Evolutionary conservation across 805 yeast species (phyloP), one percentile per base, ranked within the genome.

Genomic region (Cyberlindnera amylophila): DNA sequence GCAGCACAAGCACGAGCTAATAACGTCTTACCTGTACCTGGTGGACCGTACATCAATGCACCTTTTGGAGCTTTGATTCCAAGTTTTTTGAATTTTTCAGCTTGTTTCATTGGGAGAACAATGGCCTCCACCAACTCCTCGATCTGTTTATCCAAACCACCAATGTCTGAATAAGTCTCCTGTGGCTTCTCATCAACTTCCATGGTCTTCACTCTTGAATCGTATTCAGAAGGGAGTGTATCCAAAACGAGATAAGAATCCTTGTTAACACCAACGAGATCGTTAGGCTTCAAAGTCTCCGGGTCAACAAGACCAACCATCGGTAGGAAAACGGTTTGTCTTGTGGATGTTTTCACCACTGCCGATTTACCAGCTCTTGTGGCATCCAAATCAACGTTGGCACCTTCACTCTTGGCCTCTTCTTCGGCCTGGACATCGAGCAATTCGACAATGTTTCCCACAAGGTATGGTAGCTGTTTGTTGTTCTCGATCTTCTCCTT

Each of bases 1-100:
- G 97, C 96, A 18, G 99, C 99, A 70, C 97, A 95, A 2, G 99
- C 99, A 63, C 96, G 82, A 9, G 99, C 99, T 53, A 93, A 74
- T 47, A 93, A 71, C 2, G 99, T 93, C 67, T 93, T 93, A 64
- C 99, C 99, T 2, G 99, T 93, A 64, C 99, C 99, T 41, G 99
- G 99, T 8, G 99, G 98, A 29, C 99, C 99, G 63, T 93, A 93
- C 90, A 93, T 88, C 41, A 93, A 73, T 4, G 96, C 98, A 64
- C 99, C 99, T 65, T 93, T 93, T 45, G 99, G 99, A 13, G 99
- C 95, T 63, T 86, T 91, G 61, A 93, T 90, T 43, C 99, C 99
- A 67, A 93, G 72, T 45, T 80, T 81, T 61, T 86, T 86, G 71
- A 93, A 91, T 67, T 93, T 91, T 42, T 93, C 99, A 18, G 96